These are phyloP conservation scores for Pelargonium citronellum DNA, from an alignment of 441 rosid genomes.

Conservation along the genomic window DNA sequence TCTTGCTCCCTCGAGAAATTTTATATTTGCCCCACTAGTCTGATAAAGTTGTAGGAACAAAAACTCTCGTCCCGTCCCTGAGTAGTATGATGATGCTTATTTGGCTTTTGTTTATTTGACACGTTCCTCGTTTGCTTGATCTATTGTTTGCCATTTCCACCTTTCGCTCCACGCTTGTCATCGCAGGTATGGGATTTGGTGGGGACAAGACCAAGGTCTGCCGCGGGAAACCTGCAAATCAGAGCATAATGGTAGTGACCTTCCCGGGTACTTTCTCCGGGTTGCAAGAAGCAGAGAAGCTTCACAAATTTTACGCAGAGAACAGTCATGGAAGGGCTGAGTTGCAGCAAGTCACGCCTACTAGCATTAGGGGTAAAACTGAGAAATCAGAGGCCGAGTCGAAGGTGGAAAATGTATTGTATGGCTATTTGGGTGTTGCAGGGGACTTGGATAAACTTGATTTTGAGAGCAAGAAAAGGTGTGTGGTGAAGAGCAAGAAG, in stretches of 20 bases:
- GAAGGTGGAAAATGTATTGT: constrained; percentile 16
- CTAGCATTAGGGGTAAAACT: constrained; percentile 3
- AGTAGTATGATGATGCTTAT: not conserved
- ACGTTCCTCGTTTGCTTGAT: not conserved
- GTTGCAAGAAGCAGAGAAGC: constrained; percentile 32
- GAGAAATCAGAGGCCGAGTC: constrained; percentile 2
- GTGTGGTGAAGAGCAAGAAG: constrained; percentile 32
- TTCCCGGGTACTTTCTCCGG: constrained; percentile 33
- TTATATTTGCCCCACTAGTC: too few species aligned
- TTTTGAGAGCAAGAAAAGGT: constrained; percentile 25
- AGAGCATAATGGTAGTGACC: constrained; percentile 32
- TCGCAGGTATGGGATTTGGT: constrained; percentile 29
- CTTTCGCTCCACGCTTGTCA: constrained; percentile 7
- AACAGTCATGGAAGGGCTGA: constrained; percentile 32
- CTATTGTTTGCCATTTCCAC: not conserved
- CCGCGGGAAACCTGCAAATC: constrained; percentile 32
- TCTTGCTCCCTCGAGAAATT: too few species aligned
- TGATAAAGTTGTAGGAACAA: too few species aligned
- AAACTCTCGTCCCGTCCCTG: too few species aligned
- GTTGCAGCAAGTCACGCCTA: constrained; percentile 13
- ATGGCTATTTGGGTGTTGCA: constrained; percentile 39
- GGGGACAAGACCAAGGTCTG: constrained; percentile 24
- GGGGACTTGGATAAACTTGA: constrained; percentile 39
- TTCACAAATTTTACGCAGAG: constrained; percentile 25
- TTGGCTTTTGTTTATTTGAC: not conserved